Conservation (phyloP, 306 rosid genomes). For the Begonia fuchsioides region DNA sequence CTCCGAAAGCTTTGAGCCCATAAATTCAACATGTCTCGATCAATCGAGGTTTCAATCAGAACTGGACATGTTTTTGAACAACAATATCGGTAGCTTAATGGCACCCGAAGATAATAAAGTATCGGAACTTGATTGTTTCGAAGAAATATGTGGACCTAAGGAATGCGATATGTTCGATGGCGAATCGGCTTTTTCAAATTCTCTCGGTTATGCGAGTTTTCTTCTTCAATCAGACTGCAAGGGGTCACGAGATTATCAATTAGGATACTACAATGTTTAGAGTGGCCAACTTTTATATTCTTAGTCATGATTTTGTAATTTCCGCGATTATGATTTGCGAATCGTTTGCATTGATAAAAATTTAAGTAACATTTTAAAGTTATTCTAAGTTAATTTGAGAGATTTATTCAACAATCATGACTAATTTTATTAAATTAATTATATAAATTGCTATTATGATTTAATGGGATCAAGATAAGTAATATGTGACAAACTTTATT, state of each 20-base stretch:
- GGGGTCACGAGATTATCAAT: constrained; percentile 62
- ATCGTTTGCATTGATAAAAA: too few relatives aligned
- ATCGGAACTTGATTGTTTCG: constrained; percentile 51
- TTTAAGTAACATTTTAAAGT: too few relatives aligned
- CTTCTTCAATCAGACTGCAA: constrained; percentile 33
- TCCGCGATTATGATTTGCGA: too few relatives aligned
- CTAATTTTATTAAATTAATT: too few relatives aligned
- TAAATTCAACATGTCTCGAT: background rate
- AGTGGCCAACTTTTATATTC: constrained; percentile 3
- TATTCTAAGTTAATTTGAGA: too few relatives aligned
- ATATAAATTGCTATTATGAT: too few relatives aligned
- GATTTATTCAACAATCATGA: too few relatives aligned
- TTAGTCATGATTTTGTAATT: constrained; percentile 27
- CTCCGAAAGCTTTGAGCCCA: constrained; percentile 9
- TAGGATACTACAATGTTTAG: constrained; percentile 40
- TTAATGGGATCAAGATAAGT: too few relatives aligned
- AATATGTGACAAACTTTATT: too few relatives aligned
- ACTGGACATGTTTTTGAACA: constrained; percentile 35
- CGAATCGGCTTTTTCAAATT: constrained; percentile 46
- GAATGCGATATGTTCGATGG: constrained; percentile 34
- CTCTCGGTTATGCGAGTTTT: constrained; percentile 60
- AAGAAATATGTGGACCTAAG: constrained; percentile 44
- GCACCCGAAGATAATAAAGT: constrained; percentile 19
- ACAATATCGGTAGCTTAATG: constrained; percentile 22
- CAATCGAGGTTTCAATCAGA: constrained; percentile 30